Evolutionary conservation across 2,329 filamentous ascomycete genomes (phyloP).

Genomic region (Diaporthe destruens): DNA sequence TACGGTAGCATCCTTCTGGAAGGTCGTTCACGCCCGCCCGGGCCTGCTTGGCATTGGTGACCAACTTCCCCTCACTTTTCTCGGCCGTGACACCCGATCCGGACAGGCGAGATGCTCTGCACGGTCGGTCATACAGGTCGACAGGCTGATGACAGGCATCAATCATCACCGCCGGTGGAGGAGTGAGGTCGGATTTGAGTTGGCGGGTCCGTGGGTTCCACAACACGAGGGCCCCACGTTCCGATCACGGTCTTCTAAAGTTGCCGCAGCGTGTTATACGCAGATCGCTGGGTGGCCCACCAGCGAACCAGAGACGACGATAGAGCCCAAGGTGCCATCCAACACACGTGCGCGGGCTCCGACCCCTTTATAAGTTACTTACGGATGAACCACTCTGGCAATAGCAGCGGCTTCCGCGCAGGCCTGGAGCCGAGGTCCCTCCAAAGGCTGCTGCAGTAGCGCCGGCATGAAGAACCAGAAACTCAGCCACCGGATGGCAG

Average conservation of each 20-base stretch:
- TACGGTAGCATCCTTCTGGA: conserved; percentile 30
- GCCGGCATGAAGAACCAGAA: not conserved
- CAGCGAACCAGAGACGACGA: no score
- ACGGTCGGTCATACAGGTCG: not conserved
- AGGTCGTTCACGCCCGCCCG: conserved; percentile 3
- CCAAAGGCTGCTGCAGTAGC: conserved; percentile 10
- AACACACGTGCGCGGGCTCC: not conserved
- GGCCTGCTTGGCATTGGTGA: not conserved
- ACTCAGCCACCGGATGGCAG: not conserved
- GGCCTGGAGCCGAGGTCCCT: not conserved
- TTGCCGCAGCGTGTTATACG: no score
- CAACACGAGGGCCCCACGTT: conserved; percentile 2
- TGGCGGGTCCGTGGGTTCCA: conserved; percentile 24
- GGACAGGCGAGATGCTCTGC: not conserved
- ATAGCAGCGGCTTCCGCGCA: not conserved
- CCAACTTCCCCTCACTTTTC: conserved; percentile 3
- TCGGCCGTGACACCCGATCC: not conserved
- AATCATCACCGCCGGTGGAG: not conserved
- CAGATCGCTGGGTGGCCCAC: not conserved
- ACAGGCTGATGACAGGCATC: no score
- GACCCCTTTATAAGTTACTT: no score
- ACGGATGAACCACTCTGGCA: no score
- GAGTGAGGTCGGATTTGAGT: conserved; percentile 32
- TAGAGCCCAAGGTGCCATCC: not conserved
- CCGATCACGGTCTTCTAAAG: no score